Evolutionary conservation across 768 basidiomycete species (phyloP), one percentile per base, ranked within the genome.

Genomic region (Hypholoma fasciculare): DNA sequence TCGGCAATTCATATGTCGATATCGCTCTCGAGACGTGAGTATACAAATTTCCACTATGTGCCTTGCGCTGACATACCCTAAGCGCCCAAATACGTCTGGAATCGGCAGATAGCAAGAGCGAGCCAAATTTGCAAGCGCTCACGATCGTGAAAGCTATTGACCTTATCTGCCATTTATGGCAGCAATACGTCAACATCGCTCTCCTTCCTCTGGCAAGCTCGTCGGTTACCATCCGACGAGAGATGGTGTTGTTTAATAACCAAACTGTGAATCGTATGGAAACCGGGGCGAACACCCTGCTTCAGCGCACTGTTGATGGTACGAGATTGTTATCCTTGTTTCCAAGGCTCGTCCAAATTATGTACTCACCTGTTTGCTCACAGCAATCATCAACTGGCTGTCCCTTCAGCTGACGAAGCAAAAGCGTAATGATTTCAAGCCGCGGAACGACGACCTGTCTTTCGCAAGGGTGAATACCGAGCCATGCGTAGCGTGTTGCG

Each of bases 351-450:
- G 51, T 46, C n/a, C 74, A 17, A 16, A 27, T 7, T 7, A 23
- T 4, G 23, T 44, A 42, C 26, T 57, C 16, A 49, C 51, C 27
- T 47, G 23, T 44, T 51, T 39, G 39, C 46, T 4, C 60, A 0
- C 60, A 95, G 92, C 80, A 0, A 82, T 94, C 58, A 71, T 94
- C 48, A 71, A 83, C 17, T 96, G 91, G 88, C 75, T 98, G 7
- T 79, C 85, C 1, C 61, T 79, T 3, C 88, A 92, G 61, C 84
- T 99, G 38, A 81, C 85, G 7, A 96, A 94, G 71, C 97, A 99
- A 71, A 98, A 98, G 78, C 90, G 89, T 66, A 90, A 86, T 50
- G 97, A 99, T 70, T 99, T 97, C 77, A 97, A 96, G 72, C 97
- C 97, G 11, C 85, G 90, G 38, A 95, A 98, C 64, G 97, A 99